phyloP scores from a whole-genome alignment of 2,329 filamentous ascomycete species.

The Eutypella sp. region DNA sequence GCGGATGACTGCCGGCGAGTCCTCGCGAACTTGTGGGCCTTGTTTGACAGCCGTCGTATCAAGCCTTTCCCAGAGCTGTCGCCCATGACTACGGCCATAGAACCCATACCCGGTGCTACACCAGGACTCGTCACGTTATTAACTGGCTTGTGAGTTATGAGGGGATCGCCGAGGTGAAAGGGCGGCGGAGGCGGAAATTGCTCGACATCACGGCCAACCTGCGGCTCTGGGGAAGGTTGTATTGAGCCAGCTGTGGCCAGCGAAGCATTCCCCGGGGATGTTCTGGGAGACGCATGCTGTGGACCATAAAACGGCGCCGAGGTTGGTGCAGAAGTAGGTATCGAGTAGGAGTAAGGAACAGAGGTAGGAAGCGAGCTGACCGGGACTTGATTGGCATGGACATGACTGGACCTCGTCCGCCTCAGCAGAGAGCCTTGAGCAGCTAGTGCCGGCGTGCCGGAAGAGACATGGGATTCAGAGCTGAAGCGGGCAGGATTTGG shows the following conservation, averaged over 20 bases:
- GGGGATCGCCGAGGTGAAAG: slow-evolving; percentile 70
- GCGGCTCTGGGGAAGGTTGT: slow-evolving; percentile 62
- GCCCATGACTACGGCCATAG: slow-evolving; percentile 41
- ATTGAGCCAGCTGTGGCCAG: slow-evolving; percentile 58
- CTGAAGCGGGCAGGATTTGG: slow-evolving; percentile 26
- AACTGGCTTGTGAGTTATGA: slow-evolving; percentile 56
- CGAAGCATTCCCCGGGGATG: slow-evolving; percentile 49
- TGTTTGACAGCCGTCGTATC: slow-evolving; percentile 80
- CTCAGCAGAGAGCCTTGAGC: slow-evolving; percentile 35
- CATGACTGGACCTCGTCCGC: slow-evolving; percentile 40
- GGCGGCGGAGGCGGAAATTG: slow-evolving; percentile 46
- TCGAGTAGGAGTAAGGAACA: slow-evolving; percentile 43
- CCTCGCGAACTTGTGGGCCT: slow-evolving; percentile 63
- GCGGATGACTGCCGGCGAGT: slow-evolving; percentile 74
- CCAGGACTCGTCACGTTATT: slow-evolving; percentile 60
- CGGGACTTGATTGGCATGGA: slow-evolving; percentile 43
- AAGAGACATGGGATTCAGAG: slow-evolving; percentile 23
- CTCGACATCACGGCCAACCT: slow-evolving; percentile 50
- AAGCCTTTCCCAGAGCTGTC: slow-evolving; percentile 46
- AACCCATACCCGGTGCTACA: slow-evolving; percentile 50
- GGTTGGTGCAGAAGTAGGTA: slow-evolving; percentile 52
- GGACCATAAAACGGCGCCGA: slow-evolving; percentile 53
- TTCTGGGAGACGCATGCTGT: slow-evolving; percentile 50
- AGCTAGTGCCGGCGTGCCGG: slow-evolving; percentile 36
- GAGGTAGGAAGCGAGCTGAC: slow-evolving; percentile 33